A percentile compares a stretch with the other conserved stretches of the same genome.
Conservation (phyloP, 768 basidiomycete species). For the Phanerochaete sordida region DNA sequence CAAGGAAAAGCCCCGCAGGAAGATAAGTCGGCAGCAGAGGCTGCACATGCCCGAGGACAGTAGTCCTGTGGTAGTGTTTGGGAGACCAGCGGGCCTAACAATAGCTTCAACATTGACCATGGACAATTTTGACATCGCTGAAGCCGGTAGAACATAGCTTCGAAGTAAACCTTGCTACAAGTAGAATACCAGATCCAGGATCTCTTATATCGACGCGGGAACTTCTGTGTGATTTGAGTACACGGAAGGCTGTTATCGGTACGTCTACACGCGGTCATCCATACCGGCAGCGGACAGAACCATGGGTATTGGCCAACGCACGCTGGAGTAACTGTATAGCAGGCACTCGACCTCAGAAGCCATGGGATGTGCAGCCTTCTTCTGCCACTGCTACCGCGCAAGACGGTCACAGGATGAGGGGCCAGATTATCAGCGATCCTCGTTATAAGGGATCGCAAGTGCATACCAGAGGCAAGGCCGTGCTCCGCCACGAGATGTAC, state of each 20-base stretch:
- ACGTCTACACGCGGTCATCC: background rate
- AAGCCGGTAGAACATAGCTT: no score
- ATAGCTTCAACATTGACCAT: no score
- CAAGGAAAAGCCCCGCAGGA: no score
- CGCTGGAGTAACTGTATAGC: background rate
- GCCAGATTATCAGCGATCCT: background rate
- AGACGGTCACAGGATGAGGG: background rate
- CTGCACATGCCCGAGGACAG: no score
- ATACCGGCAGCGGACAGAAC: background rate
- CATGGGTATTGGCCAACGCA: background rate
- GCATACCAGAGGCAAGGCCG: background rate
- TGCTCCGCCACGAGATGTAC: background rate
- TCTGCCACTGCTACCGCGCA: background rate
- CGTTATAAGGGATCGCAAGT: background rate
- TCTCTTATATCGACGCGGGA: background rate
- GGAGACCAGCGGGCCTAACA: no score
- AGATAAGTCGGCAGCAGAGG: no score
- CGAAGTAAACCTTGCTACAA: background rate
- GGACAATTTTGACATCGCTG: no score
- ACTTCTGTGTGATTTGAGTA: background rate
- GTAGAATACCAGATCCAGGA: background rate
- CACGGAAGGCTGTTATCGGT: slow-evolving; percentile 2
- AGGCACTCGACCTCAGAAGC: background rate
- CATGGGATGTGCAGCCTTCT: background rate
- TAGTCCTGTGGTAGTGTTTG: no score